Conservation (phyloP, 2,329 filamentous ascomycete genomes). For the Fusarium cyanostomum region DNA sequence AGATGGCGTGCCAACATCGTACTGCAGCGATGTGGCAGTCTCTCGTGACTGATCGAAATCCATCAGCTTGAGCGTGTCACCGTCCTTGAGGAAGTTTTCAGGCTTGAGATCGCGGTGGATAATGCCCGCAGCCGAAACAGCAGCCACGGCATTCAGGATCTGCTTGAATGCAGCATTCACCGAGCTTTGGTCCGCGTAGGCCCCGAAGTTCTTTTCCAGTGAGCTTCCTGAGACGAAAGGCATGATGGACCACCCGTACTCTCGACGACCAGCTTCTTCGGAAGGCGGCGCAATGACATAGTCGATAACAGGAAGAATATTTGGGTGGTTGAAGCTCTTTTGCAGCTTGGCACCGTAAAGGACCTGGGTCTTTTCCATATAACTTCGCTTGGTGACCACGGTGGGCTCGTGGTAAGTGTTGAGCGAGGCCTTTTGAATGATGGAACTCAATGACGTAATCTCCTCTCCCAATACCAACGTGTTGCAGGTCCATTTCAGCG, state of each 20-base stretch:
- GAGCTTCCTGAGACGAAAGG: constrained; percentile 11
- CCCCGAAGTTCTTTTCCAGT: constrained; percentile 3
- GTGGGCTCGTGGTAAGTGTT: background rate
- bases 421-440: constrained; percentile 9
- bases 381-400: constrained; percentile 19
- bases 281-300: background rate
- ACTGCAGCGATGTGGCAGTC: background rate
- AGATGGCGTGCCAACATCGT: constrained; percentile 12
- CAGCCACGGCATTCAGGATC: constrained; percentile 16
- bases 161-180: constrained; percentile 14
- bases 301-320: constrained; percentile 10
- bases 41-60: constrained; percentile 21
- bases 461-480: background rate
- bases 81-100: constrained; percentile 24
- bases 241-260: constrained; percentile 15
- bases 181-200: background rate
- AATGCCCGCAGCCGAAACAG: constrained; percentile 10
- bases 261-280: background rate
- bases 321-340: background rate
- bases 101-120: constrained; percentile 21
- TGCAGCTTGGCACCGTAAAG: constrained; percentile 10
- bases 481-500: constrained; percentile 16
- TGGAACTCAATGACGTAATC: background rate
- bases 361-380: background rate
- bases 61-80: constrained; percentile 18